Conservation (phyloP, 1,284 basidiomycete species). For the Apiotrichum siamense region DNA sequence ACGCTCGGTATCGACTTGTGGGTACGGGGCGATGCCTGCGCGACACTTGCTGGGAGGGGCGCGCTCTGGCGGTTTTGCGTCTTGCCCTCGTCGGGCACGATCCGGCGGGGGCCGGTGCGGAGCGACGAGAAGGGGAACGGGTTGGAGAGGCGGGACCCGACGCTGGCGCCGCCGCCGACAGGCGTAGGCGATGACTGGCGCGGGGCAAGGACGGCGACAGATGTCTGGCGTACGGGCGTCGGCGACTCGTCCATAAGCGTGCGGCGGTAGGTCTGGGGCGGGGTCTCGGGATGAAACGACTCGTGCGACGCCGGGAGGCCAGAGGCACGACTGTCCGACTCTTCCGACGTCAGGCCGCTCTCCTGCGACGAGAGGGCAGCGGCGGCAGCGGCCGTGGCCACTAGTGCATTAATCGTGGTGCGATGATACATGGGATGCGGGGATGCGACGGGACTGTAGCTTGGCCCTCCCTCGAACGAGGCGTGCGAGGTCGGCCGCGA, state of each 20-base stretch:
- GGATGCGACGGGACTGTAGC: neutral
- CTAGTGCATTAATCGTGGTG: neutral
- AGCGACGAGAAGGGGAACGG: neutral
- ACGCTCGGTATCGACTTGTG: neutral
- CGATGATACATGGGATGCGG: neutral
- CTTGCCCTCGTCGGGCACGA: neutral
- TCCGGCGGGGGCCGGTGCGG: neutral
- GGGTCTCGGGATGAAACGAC: neutral
- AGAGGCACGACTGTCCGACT: too few species aligned
- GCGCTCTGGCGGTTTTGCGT: neutral
- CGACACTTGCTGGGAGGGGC: neutral
- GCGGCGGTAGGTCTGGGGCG: neutral
- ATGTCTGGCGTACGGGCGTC: slow-evolving; percentile 10
- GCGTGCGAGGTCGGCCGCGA: slow-evolving; percentile 1
- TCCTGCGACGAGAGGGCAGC: neutral
- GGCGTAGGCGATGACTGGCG: neutral
- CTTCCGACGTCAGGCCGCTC: too few species aligned
- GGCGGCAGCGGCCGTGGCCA: neutral
- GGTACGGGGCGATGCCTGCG: neutral
- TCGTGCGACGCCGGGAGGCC: too few species aligned
- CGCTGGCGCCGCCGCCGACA: too few species aligned
- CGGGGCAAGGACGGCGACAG: slow-evolving; percentile 12
- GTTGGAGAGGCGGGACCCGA: too few species aligned
- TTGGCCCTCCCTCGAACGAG: too few species aligned
- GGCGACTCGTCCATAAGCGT: slow-evolving; percentile 21